Conservation (phyloP, 306 rosid species). For the Quercus cerris region DNA sequence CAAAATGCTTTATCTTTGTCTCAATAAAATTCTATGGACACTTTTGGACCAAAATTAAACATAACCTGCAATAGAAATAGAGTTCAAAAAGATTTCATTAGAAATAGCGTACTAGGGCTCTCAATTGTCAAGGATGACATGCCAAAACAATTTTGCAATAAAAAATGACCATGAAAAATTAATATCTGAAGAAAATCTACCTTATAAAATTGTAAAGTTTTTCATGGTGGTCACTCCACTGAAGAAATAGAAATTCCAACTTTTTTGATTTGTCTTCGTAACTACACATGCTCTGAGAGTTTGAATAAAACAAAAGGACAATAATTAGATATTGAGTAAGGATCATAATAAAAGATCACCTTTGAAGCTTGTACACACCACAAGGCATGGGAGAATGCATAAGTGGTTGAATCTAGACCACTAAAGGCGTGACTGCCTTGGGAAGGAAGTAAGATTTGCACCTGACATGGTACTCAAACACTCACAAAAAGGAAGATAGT, state of each 20-base stretch:
- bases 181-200: constrained; percentile 34
- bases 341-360: constrained; percentile 1
- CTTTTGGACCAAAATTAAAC: constrained; percentile 98
- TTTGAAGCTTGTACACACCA: not conserved
- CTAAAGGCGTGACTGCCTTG: too few relatives aligned
- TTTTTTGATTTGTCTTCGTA: constrained; percentile 93
- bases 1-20: constrained; percentile 89
- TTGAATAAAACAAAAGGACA: constrained; percentile 26
- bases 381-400: too few relatives aligned
- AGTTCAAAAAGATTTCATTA: constrained; percentile 19
- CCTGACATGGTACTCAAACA: too few relatives aligned
- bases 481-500: too few relatives aligned
- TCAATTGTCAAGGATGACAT: constrained; percentile 14
- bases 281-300: constrained; percentile 92
- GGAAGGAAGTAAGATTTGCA: too few relatives aligned
- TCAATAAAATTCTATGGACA: constrained; percentile 89
- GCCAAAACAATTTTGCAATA: constrained; percentile 1
- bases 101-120: not conserved
- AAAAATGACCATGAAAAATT: constrained; percentile 1
- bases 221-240: constrained; percentile 91
- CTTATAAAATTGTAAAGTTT: constrained; percentile 92
- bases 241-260: constrained; percentile 91
- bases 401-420: too few relatives aligned
- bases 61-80: constrained; percentile 70
- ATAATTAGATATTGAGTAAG: constrained; percentile 1